phyloP scores from a whole-genome alignment of 176 grass and related monocot species.

The Aechmea fasciata region DNA sequence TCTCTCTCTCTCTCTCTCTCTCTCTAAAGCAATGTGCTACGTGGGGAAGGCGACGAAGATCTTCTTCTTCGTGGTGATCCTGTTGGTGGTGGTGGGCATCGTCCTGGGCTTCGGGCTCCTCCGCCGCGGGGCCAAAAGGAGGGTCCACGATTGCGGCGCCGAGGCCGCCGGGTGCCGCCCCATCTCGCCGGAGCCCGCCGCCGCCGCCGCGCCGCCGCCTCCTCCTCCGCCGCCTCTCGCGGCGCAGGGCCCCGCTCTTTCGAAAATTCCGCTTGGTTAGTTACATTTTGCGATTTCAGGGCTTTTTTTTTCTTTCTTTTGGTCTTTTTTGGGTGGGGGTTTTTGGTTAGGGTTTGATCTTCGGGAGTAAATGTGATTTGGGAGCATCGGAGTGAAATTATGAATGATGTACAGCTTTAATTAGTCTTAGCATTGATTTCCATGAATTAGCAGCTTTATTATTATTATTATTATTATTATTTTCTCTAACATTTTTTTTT shows the following conservation, averaged over 20 bases:
- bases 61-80: constrained; percentile 50
- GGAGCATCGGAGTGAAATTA: too few species aligned
- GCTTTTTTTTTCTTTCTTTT: background rate
- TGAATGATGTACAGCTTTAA: too few species aligned
- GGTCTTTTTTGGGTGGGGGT: background rate
- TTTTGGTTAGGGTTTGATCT: too few species aligned
- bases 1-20: background rate
- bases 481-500: too few species aligned
- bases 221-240: constrained; percentile 1
- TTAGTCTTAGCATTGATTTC: too few species aligned
- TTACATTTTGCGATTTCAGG: background rate
- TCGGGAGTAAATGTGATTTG: too few species aligned
- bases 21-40: constrained; percentile 38
- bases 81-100: constrained; percentile 42
- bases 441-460: too few species aligned
- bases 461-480: too few species aligned
- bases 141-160: constrained; percentile 9
- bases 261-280: background rate
- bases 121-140: constrained; percentile 23
- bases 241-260: background rate
- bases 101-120: constrained; percentile 44
- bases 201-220: constrained; percentile 12
- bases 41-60: constrained; percentile 93
- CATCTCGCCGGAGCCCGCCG: constrained; percentile 19
- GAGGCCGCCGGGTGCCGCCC: constrained; percentile 13